A percentile compares a stretch with the other conserved stretches of the same genome.
phyloP scores from a whole-genome alignment of 2,329 filamentous ascomycete genomes.

The Apiospora phragmitis region DNA sequence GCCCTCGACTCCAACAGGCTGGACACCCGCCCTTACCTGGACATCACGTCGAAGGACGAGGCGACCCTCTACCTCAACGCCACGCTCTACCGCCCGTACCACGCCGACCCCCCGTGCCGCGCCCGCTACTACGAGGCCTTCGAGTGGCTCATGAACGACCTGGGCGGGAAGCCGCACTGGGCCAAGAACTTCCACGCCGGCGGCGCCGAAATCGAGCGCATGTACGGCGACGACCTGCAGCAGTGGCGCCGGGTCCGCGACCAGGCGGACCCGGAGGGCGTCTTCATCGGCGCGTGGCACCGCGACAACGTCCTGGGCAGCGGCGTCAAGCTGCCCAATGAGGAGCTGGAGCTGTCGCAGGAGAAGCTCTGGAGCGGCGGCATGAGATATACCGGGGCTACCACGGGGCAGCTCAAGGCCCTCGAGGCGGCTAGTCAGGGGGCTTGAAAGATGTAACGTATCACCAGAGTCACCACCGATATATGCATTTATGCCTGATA shows the following conservation, averaged over 20 bases:
- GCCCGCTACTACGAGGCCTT: constrained; percentile 85
- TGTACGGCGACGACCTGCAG: constrained; percentile 69
- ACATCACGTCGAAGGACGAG: constrained; percentile 66
- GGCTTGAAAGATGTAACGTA: not conserved
- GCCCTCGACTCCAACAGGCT: constrained; percentile 22
- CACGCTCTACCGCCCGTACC: constrained; percentile 83
- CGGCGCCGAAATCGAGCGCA: constrained; percentile 59
- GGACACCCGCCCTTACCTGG: constrained; percentile 52
- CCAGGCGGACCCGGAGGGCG: constrained; percentile 74
- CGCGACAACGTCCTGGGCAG: constrained; percentile 61
- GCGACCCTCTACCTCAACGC: constrained; percentile 88
- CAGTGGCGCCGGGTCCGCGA: constrained; percentile 69
- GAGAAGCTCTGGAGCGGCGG: constrained; percentile 15
- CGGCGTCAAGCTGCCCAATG: constrained; percentile 26
- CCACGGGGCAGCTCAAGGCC: constrained; percentile 8
- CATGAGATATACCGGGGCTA: constrained; percentile 14
- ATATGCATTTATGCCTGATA: not conserved
- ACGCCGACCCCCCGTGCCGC: constrained; percentile 73
- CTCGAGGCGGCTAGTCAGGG: not conserved
- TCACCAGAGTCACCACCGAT: not conserved
- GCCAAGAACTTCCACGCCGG: constrained; percentile 81
- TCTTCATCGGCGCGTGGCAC: constrained; percentile 93
- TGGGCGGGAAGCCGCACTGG: constrained; percentile 85
- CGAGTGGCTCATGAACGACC: constrained; percentile 85
- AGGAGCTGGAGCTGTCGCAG: constrained; percentile 29